Evolutionary conservation across 1,284 basidiomycete species (phyloP).

Genomic region (Pterulicium gracile): DNA sequence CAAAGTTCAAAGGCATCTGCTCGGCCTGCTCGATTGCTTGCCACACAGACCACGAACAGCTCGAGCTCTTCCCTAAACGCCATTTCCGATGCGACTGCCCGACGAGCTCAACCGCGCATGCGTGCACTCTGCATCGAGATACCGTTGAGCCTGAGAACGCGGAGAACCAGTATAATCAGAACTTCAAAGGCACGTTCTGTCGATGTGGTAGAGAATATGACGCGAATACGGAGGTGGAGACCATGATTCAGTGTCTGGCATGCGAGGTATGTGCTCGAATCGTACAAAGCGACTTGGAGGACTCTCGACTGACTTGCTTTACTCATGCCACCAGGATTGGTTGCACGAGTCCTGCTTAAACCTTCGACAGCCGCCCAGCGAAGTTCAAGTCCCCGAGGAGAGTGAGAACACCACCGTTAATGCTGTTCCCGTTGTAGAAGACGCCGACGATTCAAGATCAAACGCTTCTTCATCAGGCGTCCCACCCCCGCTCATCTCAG

Average conservation of each 20-base stretch:
- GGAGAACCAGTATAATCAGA: conserved; percentile 56
- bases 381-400: too few species aligned
- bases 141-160: conserved; percentile 40
- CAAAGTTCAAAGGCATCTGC: conserved; percentile 36
- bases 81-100: conserved; percentile 75
- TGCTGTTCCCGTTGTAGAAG: conserved; percentile 13
- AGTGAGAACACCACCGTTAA: conserved; percentile 31
- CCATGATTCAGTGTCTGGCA: conserved; percentile 75
- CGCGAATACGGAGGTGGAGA: conserved; percentile 57
- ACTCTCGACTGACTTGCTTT: conserved; percentile 7
- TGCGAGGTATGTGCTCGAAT: conserved; percentile 76
- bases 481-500: conserved; percentile 53
- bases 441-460: conserved; percentile 41
- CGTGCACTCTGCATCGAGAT: conserved; percentile 54
- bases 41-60: conserved; percentile 70
- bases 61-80: conserved; percentile 77
- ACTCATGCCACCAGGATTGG: conserved; percentile 52
- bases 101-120: conserved; percentile 43
- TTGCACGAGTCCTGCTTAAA: conserved; percentile 80
- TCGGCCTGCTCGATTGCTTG: conserved; percentile 76
- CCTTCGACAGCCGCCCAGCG: conserved; percentile 49
- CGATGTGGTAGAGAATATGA: conserved; percentile 62
- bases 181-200: conserved; percentile 61
- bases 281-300: not conserved
- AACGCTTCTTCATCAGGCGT: conserved; percentile 52